Evolutionary conservation across 805 yeast genomes (phyloP), one percentile per base, ranked within the genome.

Genomic region (Starmerella powellii): DNA sequence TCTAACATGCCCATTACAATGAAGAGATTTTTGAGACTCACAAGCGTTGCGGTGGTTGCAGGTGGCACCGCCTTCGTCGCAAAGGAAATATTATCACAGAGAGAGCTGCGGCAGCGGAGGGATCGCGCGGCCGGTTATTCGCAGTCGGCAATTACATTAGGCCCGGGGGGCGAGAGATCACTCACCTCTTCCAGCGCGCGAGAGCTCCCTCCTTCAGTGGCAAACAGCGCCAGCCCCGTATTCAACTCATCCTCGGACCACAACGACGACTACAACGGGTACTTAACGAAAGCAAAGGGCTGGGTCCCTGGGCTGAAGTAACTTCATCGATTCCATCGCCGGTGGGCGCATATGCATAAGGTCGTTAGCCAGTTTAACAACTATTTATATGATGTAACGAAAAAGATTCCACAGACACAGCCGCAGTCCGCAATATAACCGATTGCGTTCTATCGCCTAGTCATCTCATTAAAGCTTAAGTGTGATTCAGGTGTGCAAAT

Each of bases 231-330:
- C n/a, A 31, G 15, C 15, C 17, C 15, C n/a, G n/a, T 31, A 31
- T 31, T 31, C 10, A 11, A 31, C 10, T n/a, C n/a, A n/a, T n/a
- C n/a, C 10, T 23, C 26, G 26, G 10, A 23, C 6, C 10, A 27
- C 8, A 33, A 28, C 16, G 31, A 26, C 16, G 32, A 36, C 18
- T 36, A 36, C 26, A 36, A 36, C 17, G 39, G 39, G 24, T 36
- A 36, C 26, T 4, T 36, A 23, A 23, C 33, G 12, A 36, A 23
- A 28, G 33, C 17, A 15, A 36, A 36, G 32, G 33, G 33, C 32
- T 27, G 32, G 33, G 26, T 36, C 24, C 39, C 39, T 4, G 39
- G 39, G 13, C 20, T 28, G 4, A 27, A 36, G 17, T 33, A 21
- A 32, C n/a, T n/a, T n/a, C n/a, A n/a, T n/a, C n/a, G n/a, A n/a